phyloP scores from a whole-genome alignment of 2,329 filamentous ascomycete species.

The Fusarium hainanense region DNA sequence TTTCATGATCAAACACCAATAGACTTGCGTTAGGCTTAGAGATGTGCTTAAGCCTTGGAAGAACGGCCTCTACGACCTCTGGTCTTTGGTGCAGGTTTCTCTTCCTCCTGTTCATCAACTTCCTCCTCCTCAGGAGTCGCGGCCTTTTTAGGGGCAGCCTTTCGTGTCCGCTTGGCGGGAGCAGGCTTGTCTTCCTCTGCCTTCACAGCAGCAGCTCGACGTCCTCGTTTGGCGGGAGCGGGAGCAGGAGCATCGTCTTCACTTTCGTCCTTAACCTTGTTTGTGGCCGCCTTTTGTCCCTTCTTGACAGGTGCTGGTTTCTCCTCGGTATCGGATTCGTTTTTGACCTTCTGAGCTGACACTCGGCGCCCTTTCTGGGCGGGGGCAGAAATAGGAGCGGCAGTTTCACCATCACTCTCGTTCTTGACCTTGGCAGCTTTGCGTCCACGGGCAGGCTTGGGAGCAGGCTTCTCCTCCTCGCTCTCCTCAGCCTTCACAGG shows the following conservation, averaged over 20 bases:
- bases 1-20: background rate
- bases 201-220: constrained; percentile 25
- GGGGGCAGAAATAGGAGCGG: constrained; percentile 37
- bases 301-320: constrained; percentile 24
- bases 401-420: constrained; percentile 36
- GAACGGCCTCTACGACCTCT: constrained; percentile 43
- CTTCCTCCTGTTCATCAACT: constrained; percentile 21
- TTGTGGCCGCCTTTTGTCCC: constrained; percentile 32
- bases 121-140: constrained; percentile 28
- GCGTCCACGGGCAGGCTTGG: constrained; percentile 40
- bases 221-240: constrained; percentile 47
- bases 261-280: constrained; percentile 39
- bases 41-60: constrained; percentile 34
- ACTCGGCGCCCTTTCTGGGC: constrained; percentile 47
- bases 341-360: constrained; percentile 31
- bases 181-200: constrained; percentile 33
- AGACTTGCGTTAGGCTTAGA: background rate
- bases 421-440: constrained; percentile 41
- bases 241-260: constrained; percentile 37
- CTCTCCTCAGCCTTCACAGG: constrained; percentile 37
- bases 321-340: constrained; percentile 28
- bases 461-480: constrained; percentile 32
- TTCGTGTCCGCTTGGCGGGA: constrained; percentile 33
- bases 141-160: constrained; percentile 31
- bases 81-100: constrained; percentile 51